Conservation (phyloP, 1,139 yeast species). For the Candida pseudoviswanathii region DNA sequence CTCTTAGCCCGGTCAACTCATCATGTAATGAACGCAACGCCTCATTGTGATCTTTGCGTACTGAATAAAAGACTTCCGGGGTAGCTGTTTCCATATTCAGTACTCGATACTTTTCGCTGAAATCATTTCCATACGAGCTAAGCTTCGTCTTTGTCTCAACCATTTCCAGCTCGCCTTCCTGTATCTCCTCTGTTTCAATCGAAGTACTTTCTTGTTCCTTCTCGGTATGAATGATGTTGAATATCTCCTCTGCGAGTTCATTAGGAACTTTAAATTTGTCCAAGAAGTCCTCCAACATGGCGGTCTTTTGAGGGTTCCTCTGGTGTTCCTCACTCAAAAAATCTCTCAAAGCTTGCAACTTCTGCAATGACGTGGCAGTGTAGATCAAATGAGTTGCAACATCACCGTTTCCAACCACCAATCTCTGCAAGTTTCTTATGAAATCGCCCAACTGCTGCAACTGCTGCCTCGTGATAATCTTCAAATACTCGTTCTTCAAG, state of each 20-base stretch:
- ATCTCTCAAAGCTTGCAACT: conserved; percentile 26
- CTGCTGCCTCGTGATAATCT: conserved; percentile 27
- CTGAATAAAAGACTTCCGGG: conserved; percentile 18
- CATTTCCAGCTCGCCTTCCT: background rate
- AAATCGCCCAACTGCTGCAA: conserved; percentile 39
- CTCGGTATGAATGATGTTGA: conserved; percentile 27
- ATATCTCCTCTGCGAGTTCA: conserved; percentile 29
- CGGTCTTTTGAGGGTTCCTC: conserved; percentile 12
- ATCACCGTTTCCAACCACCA: conserved; percentile 41
- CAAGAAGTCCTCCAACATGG: conserved; percentile 23
- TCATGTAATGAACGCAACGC: conserved; percentile 33
- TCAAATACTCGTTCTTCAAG: conserved; percentile 37
- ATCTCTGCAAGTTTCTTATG: conserved; percentile 38
- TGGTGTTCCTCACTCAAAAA: conserved; percentile 23
- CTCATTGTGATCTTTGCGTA: conserved; percentile 31
- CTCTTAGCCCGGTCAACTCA: conserved; percentile 30
- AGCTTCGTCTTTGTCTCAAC: background rate
- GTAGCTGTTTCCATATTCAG: conserved; percentile 7
- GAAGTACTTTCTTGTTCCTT: conserved; percentile 1
- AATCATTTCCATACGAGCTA: conserved; percentile 18
- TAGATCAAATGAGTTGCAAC: conserved; percentile 31
- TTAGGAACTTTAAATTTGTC: conserved; percentile 31
- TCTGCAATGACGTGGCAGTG: conserved; percentile 35
- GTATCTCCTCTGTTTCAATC: background rate
- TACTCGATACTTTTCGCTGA: conserved; percentile 24